These are phyloP conservation scores for Quillaja saponaria DNA, from an alignment of 306 rosid species.

Conservation along the genomic window DNA sequence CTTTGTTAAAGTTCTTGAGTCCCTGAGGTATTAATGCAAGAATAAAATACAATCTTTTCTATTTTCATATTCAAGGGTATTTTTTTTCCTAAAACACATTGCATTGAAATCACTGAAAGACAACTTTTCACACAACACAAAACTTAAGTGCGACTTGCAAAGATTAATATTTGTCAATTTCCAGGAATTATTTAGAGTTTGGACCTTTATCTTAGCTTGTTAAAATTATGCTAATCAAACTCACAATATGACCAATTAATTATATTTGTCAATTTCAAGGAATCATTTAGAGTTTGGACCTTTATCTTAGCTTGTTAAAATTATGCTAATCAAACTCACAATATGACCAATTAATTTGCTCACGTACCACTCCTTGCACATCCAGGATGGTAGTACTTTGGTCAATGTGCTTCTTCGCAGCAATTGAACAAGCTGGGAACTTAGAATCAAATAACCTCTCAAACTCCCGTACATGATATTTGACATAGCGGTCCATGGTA, in stretches of 20 bases:
- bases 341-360: constrained; percentile 17
- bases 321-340: not conserved
- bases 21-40: constrained; percentile 52
- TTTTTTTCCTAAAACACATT: not conserved
- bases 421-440: constrained; percentile 91
- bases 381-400: constrained; percentile 93
- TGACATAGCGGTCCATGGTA: constrained; percentile 76
- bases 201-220: not conserved
- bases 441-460: constrained; percentile 74
- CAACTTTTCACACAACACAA: constrained; percentile 3
- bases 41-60: not conserved
- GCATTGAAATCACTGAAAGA: constrained; percentile 20
- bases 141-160: constrained; percentile 16
- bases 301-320: not conserved
- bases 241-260: no score
- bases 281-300: not conserved
- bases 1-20: constrained; percentile 72
- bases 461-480: constrained; percentile 78
- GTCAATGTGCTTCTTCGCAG: constrained; percentile 88
- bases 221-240: constrained; percentile 6
- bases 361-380: constrained; percentile 91
- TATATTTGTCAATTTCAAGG: not conserved
- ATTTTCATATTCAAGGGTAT: not conserved
- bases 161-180: not conserved
- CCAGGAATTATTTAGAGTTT: not conserved